A percentile compares a stretch with the other conserved stretches of the same genome.
Evolutionary conservation across 352 stramenopile genomes (phyloP).

Genomic region (Peronospora destructor): DNA sequence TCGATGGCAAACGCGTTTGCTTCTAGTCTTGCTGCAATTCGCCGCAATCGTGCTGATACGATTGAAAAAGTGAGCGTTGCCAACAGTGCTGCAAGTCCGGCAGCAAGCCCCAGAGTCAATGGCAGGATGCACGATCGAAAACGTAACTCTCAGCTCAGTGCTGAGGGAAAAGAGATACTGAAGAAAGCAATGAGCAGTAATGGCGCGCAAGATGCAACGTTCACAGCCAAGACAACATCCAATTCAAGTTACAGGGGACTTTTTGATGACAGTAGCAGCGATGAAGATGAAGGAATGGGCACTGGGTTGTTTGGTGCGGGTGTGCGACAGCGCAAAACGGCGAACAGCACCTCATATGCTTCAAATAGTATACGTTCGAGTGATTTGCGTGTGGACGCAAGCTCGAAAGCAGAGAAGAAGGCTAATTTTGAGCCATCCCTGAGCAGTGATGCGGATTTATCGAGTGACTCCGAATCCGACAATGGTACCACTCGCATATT

Average conservation of each 20-base stretch:
- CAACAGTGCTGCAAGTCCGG: conserved; percentile 15
- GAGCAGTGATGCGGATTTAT: conserved; percentile 26
- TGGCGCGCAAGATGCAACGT: conserved; percentile 5
- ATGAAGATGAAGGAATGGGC: conserved; percentile 42
- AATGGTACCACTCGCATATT: conserved; percentile 14
- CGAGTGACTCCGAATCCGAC: conserved; percentile 29
- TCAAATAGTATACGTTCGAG: conserved; percentile 18
- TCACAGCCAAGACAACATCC: conserved; percentile 22
- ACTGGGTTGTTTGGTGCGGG: conserved; percentile 40
- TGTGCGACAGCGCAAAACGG: conserved; percentile 21
- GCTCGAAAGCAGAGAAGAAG: conserved; percentile 13
- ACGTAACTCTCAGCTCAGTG: conserved; percentile 64
- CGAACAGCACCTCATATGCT: conserved; percentile 4
- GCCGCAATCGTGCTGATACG: conserved; percentile 56
- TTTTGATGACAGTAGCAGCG: conserved; percentile 76
- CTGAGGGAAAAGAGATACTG: conserved; percentile 68
- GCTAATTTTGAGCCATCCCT: conserved; percentile 1
- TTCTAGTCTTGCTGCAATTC: conserved; percentile 65
- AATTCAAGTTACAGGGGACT: conserved; percentile 49
- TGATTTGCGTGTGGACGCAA: conserved; percentile 16
- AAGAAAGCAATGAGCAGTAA: conserved; percentile 52
- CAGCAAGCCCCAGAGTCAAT: conserved; percentile 6
- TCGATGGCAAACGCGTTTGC: conserved; percentile 64
- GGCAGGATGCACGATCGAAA: conserved; percentile 43
- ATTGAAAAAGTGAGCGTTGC: conserved; percentile 37